Evolutionary conservation across 2,329 filamentous ascomycete species (phyloP).

Genomic region (Penicillium psychrosexuale): DNA sequence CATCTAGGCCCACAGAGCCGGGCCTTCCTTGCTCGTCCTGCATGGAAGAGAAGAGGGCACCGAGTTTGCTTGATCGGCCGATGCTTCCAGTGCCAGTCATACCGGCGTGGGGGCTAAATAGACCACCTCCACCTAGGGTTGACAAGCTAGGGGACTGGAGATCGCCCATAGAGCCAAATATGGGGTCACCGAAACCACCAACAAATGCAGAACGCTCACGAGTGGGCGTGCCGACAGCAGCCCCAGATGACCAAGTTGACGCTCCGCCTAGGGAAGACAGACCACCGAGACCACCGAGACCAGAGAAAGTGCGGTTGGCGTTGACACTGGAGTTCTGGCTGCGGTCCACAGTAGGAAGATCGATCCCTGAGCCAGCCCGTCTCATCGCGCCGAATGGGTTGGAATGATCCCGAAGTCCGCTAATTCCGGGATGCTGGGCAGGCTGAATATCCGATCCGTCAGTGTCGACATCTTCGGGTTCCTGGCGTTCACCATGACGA

Average conservation of each 20-base stretch:
- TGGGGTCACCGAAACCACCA: slow-evolving; percentile 54
- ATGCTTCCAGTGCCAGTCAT: slow-evolving; percentile 62
- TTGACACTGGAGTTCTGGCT: slow-evolving; percentile 90
- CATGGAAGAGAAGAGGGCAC: slow-evolving; percentile 84
- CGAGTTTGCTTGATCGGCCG: slow-evolving; percentile 75
- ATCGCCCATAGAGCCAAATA: slow-evolving; percentile 75
- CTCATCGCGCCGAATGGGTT: slow-evolving; percentile 55
- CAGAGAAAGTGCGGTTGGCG: slow-evolving; percentile 66
- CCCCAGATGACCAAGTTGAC: slow-evolving; percentile 54
- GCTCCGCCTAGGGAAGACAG: slow-evolving; percentile 54
- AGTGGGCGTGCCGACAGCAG: slow-evolving; percentile 71
- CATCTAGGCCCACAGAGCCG: slow-evolving; percentile 55
- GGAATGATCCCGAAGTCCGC: slow-evolving; percentile 52
- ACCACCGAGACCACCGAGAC: slow-evolving; percentile 51
- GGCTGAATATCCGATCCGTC: slow-evolving; percentile 55
- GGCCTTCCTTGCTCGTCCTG: slow-evolving; percentile 61
- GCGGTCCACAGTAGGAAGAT: slow-evolving; percentile 69
- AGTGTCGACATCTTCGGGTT: slow-evolving; percentile 60
- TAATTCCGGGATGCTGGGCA: slow-evolving; percentile 51
- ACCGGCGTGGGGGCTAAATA: slow-evolving; percentile 63
- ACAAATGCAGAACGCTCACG: slow-evolving; percentile 53
- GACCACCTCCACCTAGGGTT: slow-evolving; percentile 42
- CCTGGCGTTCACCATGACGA: slow-evolving; percentile 45
- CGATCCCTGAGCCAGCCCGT: slow-evolving; percentile 54
- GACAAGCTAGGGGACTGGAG: slow-evolving; percentile 55